Percentiles rank a stretch among this genome's conserved stretches.
Evolutionary conservation across 306 rosid genomes (phyloP).

Genomic region (Dryas octopetala): DNA sequence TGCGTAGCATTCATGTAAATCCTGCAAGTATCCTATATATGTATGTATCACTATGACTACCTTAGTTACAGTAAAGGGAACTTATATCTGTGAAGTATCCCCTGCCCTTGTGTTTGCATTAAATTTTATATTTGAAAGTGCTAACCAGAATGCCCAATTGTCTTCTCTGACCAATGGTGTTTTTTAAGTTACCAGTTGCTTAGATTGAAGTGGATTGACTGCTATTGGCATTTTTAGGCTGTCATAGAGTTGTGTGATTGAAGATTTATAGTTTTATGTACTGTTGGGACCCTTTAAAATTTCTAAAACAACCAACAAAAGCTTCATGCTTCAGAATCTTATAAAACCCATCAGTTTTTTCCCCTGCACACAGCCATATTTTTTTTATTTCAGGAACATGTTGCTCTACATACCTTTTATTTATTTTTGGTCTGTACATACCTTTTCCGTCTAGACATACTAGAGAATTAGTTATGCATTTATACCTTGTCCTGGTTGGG

Average conservation of each 20-base stretch:
- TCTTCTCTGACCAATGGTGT: no score
- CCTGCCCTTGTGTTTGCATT: not conserved
- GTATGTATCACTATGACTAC: not conserved
- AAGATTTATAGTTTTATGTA: not conserved
- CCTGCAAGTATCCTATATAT: not conserved
- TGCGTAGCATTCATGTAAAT: not conserved
- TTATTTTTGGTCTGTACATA: not conserved
- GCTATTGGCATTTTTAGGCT: not conserved
- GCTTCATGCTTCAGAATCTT: not conserved
- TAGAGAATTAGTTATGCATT: not conserved
- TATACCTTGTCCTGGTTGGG: not conserved
- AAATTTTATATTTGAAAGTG: not conserved
- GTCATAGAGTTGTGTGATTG: not conserved
- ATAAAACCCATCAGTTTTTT: not conserved
- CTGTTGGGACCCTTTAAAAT: not conserved
- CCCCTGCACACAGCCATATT: no score
- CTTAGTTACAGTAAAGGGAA: not conserved
- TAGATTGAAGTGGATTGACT: not conserved
- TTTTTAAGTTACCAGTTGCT: not conserved
- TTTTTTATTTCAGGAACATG: not conserved
- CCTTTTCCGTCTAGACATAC: not conserved
- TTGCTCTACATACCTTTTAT: not conserved
- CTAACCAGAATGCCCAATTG: not conserved
- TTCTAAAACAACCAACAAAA: not conserved
- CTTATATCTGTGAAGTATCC: not conserved